phyloP scores from a whole-genome alignment of 345 rosid species.

The Bruguiera gymnorhiza region DNA sequence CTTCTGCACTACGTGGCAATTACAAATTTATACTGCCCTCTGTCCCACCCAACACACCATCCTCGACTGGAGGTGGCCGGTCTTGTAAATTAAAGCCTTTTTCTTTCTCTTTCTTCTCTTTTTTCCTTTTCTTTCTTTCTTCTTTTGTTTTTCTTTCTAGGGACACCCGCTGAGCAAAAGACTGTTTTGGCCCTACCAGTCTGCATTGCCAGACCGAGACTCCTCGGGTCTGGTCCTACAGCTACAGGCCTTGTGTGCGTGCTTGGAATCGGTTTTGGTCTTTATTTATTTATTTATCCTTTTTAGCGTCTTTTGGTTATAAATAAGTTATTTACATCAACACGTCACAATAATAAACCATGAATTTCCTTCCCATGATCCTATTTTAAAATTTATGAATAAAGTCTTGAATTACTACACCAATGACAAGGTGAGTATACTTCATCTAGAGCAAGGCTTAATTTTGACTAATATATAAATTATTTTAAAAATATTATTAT shows the following conservation, averaged over 20 bases:
- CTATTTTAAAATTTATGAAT: no score
- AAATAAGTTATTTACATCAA: no score
- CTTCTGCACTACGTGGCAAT: background rate
- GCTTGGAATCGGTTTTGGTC: background rate
- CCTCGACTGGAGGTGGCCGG: no score
- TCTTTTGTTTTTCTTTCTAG: conserved; percentile 12
- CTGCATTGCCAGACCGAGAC: background rate
- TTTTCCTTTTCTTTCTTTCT: background rate
- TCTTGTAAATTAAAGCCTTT: background rate
- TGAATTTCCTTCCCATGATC: no score
- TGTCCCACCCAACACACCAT: conserved; percentile 14
- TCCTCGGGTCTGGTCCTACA: background rate
- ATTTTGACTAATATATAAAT: no score
- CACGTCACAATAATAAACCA: no score
- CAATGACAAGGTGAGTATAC: no score
- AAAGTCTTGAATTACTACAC: no score
- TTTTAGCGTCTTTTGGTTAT: background rate
- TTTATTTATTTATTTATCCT: background rate
- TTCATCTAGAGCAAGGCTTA: no score
- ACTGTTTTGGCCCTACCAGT: conserved; percentile 22
- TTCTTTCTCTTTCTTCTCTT: background rate
- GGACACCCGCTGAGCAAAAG: conserved; percentile 27
- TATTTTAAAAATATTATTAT: no score
- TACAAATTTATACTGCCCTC: conserved; percentile 11
- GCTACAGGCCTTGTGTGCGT: conserved; percentile 1